Base-by-base conservation (phyloP, 2,329 filamentous ascomycete genomes). In the Paecilomyces variotii region DNA sequence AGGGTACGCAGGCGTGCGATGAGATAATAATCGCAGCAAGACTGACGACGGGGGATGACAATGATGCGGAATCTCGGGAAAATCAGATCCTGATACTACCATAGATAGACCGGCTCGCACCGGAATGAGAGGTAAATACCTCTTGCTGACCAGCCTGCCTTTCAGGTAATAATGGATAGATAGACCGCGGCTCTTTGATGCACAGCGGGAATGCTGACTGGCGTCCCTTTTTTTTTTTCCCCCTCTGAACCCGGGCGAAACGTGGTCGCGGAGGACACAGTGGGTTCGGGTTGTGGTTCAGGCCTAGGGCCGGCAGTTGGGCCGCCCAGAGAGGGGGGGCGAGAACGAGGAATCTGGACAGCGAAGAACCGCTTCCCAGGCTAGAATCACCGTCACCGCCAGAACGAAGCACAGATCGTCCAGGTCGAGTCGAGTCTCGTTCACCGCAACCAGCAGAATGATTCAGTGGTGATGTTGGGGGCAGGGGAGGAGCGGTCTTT, bases 1-100 rank as follows among this genome's bases (percentile, higher is more conserved):
- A 66, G 62, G 63, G 62, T 61, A 45, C 39, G 39, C n/a, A 52
- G 50, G 50, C 24, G 50, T 12, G 27, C 27, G 50, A 52, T 52
- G 50, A 52, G 50, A 52, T 52, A 52, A 52, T 52, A 24, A 19
- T 19, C 19, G 19, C 19, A 19, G 25, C n/a, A 14, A 12, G 10
- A 2, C 24, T 19, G 19, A 19, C 19, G 19, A 19, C 19, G 19
- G 19, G 35, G 12, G n/a, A n/a, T 45, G 39, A 19, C 12, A 19
- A 45, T 45, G 39, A 45, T 45, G 39, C n/a, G 39, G 39, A 45
- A 19, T 45, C 19, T 45, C 39, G 39, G 39, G n/a, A 45, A 7
- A 19, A 19, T 45, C 39, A 19, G 39, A 45, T 19, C 19, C 39
- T 45, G 39, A 45, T 45, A 19, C 19, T 19, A 19, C 19, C 19